phyloP scores from a whole-genome alignment of 1,284 basidiomycete species.

The Termitomyces sp. region DNA sequence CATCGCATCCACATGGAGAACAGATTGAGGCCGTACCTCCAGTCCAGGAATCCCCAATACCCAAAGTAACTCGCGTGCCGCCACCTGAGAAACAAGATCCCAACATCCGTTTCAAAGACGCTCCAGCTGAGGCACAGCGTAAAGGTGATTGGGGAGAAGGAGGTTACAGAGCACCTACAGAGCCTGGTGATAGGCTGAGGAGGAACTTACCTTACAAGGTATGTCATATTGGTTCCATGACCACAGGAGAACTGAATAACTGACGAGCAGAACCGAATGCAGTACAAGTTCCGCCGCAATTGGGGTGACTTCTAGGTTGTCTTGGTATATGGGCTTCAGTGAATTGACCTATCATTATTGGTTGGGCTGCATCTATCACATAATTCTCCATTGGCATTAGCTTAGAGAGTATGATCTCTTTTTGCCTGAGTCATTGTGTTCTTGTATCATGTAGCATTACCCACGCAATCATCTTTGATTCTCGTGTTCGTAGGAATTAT shows the following conservation, averaged over 20 bases:
- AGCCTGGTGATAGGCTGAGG: slow-evolving; percentile 65
- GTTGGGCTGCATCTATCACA: background rate
- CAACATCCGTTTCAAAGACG: slow-evolving; percentile 50
- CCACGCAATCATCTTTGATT: background rate
- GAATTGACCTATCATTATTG: slow-evolving; percentile 5
- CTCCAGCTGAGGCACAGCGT: slow-evolving; percentile 41
- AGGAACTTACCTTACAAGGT: slow-evolving; percentile 87
- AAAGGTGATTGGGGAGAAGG: slow-evolving; percentile 68
- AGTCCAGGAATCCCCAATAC: slow-evolving; percentile 25
- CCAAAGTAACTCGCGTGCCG: slow-evolving; percentile 49
- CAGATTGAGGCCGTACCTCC: slow-evolving; percentile 19
- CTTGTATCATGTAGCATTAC: background rate
- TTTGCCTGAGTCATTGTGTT: background rate
- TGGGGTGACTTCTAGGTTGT: slow-evolving; percentile 74
- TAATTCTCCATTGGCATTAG: background rate
- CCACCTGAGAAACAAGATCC: slow-evolving; percentile 68
- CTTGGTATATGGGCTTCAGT: background rate
- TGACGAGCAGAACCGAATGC: slow-evolving; percentile 47
- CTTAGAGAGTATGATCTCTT: background rate
- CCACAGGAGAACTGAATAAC: slow-evolving; percentile 31
- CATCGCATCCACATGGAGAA: slow-evolving; percentile 30
- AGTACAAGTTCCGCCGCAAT: slow-evolving; percentile 84
- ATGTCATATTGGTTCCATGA: slow-evolving; percentile 19
- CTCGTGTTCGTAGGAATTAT: background rate
- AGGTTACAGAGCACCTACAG: slow-evolving; percentile 73